Evolutionary conservation across 83 land plant species (phyloP), one percentile per base, ranked within the genome.

Genomic region (Picea abies): DNA sequence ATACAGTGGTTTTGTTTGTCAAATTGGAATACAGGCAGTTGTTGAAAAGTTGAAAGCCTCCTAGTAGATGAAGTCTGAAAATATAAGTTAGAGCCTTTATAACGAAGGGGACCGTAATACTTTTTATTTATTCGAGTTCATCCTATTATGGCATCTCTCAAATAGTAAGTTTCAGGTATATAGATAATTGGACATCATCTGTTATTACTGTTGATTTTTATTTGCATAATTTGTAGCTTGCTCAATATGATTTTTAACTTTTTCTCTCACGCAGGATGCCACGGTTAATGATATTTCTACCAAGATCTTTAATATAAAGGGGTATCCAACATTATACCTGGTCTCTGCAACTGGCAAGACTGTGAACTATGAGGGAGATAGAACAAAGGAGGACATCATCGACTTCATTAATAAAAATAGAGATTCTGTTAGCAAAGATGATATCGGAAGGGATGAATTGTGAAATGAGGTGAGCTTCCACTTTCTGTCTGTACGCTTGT

Each of bases 311-410:
- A 89, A 90, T 11, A 92, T 96, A 32, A 81, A 94, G 76, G 96
- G 96, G 2, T 96, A 85, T 80, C 99, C 99, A n/a, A 95, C 98
- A 14, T 16, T 96, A 49, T 96, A 95, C 83, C 86, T 95, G 66
- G 69, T 63, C 23, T 86, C 99, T 47, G 88, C 93, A 17, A 84
- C 81, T 75, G 93, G 95, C 26, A 90, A 93, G 62, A 5, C 87
- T 32, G n/a, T 78, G 35, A 8, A 9, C 11, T 49, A 49, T 1
- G 52, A 49, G 52, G 52, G 52, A 49, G 90, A 84, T 49, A 93
- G 96, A 64, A 87, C 92, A 63, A 92, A 90, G 79, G 95, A 93
- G 63, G 96, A 89, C 41, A 85, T 96, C 63, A 93, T 91, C 12
- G 84, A 89, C 35, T 96, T 91, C 84, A 88, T 96, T 63, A 82